Base-by-base conservation (phyloP, 202 grass and related monocot species). In the Musa balbisiana region DNA sequence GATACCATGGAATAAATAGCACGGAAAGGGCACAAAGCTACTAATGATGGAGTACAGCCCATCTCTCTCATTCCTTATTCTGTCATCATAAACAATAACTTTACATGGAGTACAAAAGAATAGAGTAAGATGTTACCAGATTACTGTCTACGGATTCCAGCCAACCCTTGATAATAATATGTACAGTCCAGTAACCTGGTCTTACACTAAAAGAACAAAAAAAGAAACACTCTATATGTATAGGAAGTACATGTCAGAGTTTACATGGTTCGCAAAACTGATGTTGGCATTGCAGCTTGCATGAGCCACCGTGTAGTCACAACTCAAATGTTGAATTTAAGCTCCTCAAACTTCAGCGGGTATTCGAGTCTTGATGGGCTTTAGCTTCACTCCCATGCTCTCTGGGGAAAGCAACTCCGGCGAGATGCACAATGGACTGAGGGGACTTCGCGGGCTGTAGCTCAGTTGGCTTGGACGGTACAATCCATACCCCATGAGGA, bases 341-440 rank as follows among this genome's bases (percentile, higher is more conserved):
- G 56, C 24, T 62, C 33, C 1, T 84, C 91, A 99, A 60, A 94
- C 80, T 78, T 90, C 63, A 17, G 90, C 62, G 9, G 81, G 80
- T 19, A 82, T 80, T 27, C 95, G 75, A 0, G 94, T 98, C 71
- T 94, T 98, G 64, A 98, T 98, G 8, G 94, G 94, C 84, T 98
- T 98, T 79, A 98, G 87, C 82, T 94, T 98, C 60, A 98, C 80
- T 72, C 94, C 94, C 94, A 98, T 98, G 81, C 94, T 98, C 80
- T 98, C 94, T 0, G 94, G 94, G 4, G 94, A 98, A 19, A 98
- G 88, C 67, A 98, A 79, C 62, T 98, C 94, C 0, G 91, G 88
- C 1, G 91, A 92, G 80, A 98, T 98, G 71, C 88, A 94, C 62
- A 87, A 84, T 22, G 83, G 91, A 68, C 81, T 92, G 27, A 93